These are phyloP conservation scores for Infundibulicybe gibba DNA, from an alignment of 768 basidiomycete species.

Conservation along the genomic window DNA sequence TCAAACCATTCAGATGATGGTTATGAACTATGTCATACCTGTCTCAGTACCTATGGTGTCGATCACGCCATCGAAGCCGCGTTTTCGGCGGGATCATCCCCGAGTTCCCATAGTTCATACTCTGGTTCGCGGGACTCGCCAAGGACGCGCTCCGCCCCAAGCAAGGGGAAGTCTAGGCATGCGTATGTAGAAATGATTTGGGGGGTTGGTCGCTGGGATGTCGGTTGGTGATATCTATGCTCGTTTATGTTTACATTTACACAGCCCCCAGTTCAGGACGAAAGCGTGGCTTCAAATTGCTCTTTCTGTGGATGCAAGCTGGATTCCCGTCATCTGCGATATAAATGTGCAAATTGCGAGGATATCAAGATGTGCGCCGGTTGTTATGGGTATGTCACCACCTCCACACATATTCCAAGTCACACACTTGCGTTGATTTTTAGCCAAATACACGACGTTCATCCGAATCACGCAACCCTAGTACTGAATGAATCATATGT, in stretches of 20 bases:
- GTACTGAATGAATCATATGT: conserved; percentile 48
- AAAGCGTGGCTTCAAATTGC: conserved; percentile 59
- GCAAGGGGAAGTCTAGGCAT: conserved; percentile 78
- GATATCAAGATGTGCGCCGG: conserved; percentile 80
- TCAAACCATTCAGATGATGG: conserved; percentile 28
- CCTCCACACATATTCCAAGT: background rate
- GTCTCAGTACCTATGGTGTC: conserved; percentile 76
- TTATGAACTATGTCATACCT: conserved; percentile 82
- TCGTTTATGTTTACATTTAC: conserved; percentile 1
- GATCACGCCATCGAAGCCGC: conserved; percentile 69
- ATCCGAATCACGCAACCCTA: conserved; percentile 86
- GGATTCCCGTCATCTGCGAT: conserved; percentile 57
- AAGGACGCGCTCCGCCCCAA: conserved; percentile 66
- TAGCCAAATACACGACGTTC: conserved; percentile 89
- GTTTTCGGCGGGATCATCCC: conserved; percentile 45
- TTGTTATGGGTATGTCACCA: conserved; percentile 64
- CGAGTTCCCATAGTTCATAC: conserved; percentile 27
- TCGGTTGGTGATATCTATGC: conserved; percentile 53
- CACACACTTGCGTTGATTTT: conserved; percentile 3
- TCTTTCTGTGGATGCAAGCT: conserved; percentile 66
- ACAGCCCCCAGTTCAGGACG: conserved; percentile 55
- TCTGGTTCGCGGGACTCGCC: conserved; percentile 50
- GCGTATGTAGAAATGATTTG: conserved; percentile 86
- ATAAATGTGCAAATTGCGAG: conserved; percentile 81
- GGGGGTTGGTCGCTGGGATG: conserved; percentile 82